A percentile compares a stretch with the other conserved stretches of the same genome.
These are phyloP conservation scores for Sporothrix pallida DNA, from an alignment of 2,329 filamentous ascomycete species.

Conservation along the genomic window DNA sequence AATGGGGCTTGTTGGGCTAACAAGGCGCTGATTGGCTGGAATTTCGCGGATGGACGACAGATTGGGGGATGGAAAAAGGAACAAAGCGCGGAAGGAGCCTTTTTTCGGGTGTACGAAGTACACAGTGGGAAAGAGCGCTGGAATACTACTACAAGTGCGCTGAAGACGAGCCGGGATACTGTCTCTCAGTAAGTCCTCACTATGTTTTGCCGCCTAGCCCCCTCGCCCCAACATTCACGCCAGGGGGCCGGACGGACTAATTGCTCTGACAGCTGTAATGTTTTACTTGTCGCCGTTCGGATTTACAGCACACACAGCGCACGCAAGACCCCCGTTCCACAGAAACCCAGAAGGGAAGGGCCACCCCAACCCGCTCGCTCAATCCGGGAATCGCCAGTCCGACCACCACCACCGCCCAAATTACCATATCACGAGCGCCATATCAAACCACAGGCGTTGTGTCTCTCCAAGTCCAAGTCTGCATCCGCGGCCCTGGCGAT, in stretches of 20 bases:
- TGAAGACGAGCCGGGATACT: conserved; percentile 9
- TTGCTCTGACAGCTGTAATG: background rate
- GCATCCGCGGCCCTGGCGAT: conserved; percentile 28
- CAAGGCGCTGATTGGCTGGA: conserved; percentile 26
- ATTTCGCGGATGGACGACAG: background rate
- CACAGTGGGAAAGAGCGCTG: conserved; percentile 24
- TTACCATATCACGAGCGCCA: conserved; percentile 24
- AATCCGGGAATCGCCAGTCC: conserved; percentile 28
- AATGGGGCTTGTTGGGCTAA: conserved; percentile 26
- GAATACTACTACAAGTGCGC: conserved; percentile 6
- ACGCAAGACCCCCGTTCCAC: background rate
- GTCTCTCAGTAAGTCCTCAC: background rate
- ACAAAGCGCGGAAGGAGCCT: conserved; percentile 25
- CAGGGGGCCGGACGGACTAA: background rate
- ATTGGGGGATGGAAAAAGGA: conserved; percentile 22
- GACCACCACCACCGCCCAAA: conserved; percentile 12
- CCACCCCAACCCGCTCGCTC: background rate
- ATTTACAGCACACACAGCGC: conserved; percentile 18
- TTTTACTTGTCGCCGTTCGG: conserved; percentile 1
- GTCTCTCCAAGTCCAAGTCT: conserved; percentile 12
- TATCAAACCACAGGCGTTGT: background rate
- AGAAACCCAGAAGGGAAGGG: background rate
- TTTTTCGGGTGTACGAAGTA: background rate
- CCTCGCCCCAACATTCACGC: background rate
- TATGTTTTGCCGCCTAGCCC: background rate